phyloP scores from a whole-genome alignment of 768 basidiomycete species.

The Lentinula lateritia region DNA sequence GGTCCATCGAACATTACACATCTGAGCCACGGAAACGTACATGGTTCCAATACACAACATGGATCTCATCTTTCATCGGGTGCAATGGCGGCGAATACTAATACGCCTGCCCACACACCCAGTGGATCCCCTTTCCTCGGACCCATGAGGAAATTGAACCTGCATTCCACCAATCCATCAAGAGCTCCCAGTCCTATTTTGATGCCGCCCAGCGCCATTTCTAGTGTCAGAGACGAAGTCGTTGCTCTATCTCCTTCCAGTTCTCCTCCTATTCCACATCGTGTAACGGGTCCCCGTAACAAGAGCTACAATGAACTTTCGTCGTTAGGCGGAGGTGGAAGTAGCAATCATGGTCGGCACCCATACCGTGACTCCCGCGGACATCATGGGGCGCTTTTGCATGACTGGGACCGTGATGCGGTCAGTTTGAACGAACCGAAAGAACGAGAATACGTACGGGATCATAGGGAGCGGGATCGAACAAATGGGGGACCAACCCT shows the following conservation, averaged over 20 bases:
- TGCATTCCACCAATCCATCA: slow-evolving; percentile 65
- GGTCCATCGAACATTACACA: background rate
- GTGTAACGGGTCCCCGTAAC: background rate
- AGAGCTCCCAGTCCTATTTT: slow-evolving; percentile 66
- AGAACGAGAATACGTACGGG: background rate
- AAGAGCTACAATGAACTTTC: background rate
- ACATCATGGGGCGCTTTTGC: slow-evolving; percentile 1
- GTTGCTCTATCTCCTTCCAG: slow-evolving; percentile 31
- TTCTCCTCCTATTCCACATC: slow-evolving; percentile 12
- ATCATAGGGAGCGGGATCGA: background rate
- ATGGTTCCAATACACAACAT: slow-evolving; percentile 15
- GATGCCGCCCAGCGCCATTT: background rate
- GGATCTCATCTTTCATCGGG: slow-evolving; percentile 3
- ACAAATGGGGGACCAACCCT: slow-evolving; percentile 17
- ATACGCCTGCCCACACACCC: slow-evolving; percentile 47
- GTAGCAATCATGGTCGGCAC: slow-evolving; percentile 1
- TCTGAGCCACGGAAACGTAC: slow-evolving; percentile 15
- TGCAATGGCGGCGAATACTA: slow-evolving; percentile 11
- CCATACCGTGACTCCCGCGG: background rate
- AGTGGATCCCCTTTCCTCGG: slow-evolving; percentile 79
- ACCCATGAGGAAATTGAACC: slow-evolving; percentile 67
- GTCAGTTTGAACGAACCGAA: background rate
- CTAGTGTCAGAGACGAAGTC: background rate
- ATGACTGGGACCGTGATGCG: background rate
- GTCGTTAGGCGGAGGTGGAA: background rate